A percentile compares a stretch with the other conserved stretches of the same genome.
phyloP scores from a whole-genome alignment of 1,284 basidiomycete species.

The Hemileia vastatrix region DNA sequence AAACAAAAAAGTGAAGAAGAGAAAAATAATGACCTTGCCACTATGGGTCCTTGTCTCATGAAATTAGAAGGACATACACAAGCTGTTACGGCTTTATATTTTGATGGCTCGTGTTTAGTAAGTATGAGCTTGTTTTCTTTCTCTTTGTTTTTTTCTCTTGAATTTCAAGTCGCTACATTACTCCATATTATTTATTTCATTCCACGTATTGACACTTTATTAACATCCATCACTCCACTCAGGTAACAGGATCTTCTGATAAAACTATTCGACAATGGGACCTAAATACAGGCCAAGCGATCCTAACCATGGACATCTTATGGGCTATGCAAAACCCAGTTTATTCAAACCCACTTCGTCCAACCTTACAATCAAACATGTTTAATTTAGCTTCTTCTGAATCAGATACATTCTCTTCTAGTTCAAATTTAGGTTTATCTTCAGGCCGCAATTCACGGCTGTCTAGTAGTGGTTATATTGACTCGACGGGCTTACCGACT shows the following conservation, averaged over 20 bases:
- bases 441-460: background rate
- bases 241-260: constrained; percentile 95
- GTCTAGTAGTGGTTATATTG: too few relatives aligned
- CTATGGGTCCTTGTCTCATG: constrained; percentile 56
- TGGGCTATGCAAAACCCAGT: constrained; percentile 96
- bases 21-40: constrained; percentile 49
- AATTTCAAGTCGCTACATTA: background rate
- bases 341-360: constrained; percentile 49
- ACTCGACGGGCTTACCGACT: too few relatives aligned
- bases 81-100: constrained; percentile 83
- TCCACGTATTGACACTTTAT: background rate
- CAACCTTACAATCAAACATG: constrained; percentile 25
- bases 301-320: constrained; percentile 98
- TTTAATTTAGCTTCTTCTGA: constrained; percentile 31
- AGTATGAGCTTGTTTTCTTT: constrained; percentile 33
- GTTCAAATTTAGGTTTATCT: constrained; percentile 40
- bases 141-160: constrained; percentile 23
- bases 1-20: constrained; percentile 54
- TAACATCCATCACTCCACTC: too few relatives aligned
- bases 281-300: constrained; percentile 88
- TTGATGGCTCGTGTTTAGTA: constrained; percentile 85
- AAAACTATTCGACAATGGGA: constrained; percentile 99
- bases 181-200: background rate
- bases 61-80: constrained; percentile 83
- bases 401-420: constrained; percentile 47